Evolutionary conservation across 2,329 filamentous ascomycete species (phyloP).

Genomic region (Phyllosticta capitalensis): DNA sequence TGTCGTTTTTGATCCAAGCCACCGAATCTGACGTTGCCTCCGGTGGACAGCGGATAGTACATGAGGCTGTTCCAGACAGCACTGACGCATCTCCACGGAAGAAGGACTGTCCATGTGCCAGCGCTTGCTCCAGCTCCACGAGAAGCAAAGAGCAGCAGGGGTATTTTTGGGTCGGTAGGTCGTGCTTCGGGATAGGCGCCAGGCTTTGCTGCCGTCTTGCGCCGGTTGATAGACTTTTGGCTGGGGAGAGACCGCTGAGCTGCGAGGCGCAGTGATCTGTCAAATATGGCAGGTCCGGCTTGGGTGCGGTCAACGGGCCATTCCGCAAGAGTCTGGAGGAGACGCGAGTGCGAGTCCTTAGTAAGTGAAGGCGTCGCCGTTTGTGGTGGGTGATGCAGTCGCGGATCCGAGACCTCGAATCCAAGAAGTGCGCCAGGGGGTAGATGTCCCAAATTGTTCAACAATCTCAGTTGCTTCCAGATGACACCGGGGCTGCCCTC

Average conservation of each 20-base stretch:
- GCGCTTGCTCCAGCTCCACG: slow-evolving; percentile 45
- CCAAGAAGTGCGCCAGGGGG: slow-evolving; percentile 60
- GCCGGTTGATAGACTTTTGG: slow-evolving; percentile 72
- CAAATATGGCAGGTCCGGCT: slow-evolving; percentile 51
- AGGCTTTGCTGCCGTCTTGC: slow-evolving; percentile 54
- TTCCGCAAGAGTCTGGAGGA: slow-evolving; percentile 52
- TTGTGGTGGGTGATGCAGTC: slow-evolving; percentile 65
- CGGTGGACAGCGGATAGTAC: slow-evolving; percentile 69
- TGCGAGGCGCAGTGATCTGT: slow-evolving; percentile 53
- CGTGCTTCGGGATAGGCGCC: slow-evolving; percentile 52
- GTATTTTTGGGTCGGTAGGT: slow-evolving; percentile 63
- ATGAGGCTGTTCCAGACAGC: slow-evolving; percentile 81
- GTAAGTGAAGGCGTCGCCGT: slow-evolving; percentile 29
- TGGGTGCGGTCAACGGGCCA: slow-evolving; percentile 56
- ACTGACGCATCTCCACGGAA: slow-evolving; percentile 83
- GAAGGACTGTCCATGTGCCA: slow-evolving; percentile 70
- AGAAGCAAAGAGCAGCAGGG: slow-evolving; percentile 59
- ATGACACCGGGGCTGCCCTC: slow-evolving; percentile 26
- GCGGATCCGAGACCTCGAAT: slow-evolving; percentile 70
- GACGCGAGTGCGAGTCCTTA: slow-evolving; percentile 20
- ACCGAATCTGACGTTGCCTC: slow-evolving; percentile 72
- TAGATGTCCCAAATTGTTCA: slow-evolving; percentile 48
- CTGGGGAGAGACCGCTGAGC: slow-evolving; percentile 59
- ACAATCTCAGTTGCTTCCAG: slow-evolving; percentile 21
- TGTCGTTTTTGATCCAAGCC: slow-evolving; percentile 73